Evolutionary conservation across 2,329 filamentous ascomycete species (phyloP).

Genomic region (Cyphellophora europaea): DNA sequence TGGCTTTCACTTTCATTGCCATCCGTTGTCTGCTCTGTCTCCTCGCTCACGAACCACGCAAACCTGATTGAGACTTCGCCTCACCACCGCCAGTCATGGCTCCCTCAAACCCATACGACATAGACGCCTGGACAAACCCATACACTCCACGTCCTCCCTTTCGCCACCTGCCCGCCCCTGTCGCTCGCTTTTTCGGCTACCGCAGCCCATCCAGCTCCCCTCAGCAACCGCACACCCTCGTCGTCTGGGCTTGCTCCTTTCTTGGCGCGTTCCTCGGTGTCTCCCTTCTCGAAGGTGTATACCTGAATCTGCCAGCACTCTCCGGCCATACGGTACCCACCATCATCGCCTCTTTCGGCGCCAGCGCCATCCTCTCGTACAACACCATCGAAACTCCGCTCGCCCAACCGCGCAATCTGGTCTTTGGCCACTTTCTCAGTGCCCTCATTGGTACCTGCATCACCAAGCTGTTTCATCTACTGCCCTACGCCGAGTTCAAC

Average conservation of each 20-base stretch:
- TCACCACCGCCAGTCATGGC: neutral
- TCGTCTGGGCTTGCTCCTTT: slow-evolving; percentile 53
- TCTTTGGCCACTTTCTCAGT: slow-evolving; percentile 58
- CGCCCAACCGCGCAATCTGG: slow-evolving; percentile 60
- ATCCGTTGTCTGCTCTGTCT: too few relatives aligned
- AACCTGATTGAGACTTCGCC: too few relatives aligned
- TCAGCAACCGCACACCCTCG: slow-evolving; percentile 44
- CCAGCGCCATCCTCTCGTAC: slow-evolving; percentile 67
- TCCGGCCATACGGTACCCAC: slow-evolving; percentile 44
- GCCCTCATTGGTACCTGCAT: slow-evolving; percentile 52
- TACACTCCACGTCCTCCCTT: slow-evolving; percentile 56
- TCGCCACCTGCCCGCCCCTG: slow-evolving; percentile 49
- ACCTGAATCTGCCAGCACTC: slow-evolving; percentile 46
- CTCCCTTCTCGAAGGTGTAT: slow-evolving; percentile 49
- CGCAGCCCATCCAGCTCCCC: slow-evolving; percentile 24
- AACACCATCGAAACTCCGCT: slow-evolving; percentile 63
- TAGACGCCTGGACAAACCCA: slow-evolving; percentile 68
- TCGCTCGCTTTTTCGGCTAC: slow-evolving; percentile 62
- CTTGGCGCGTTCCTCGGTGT: slow-evolving; percentile 56
- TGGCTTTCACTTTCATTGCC: too few relatives aligned
- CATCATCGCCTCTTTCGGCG: slow-evolving; percentile 64
- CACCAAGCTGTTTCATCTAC: slow-evolving; percentile 55
- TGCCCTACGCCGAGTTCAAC: slow-evolving; percentile 29
- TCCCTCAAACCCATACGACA: slow-evolving; percentile 44
- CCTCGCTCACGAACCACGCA: too few relatives aligned